phyloP scores from a whole-genome alignment of 2,329 filamentous ascomycete genomes.

The Pyrenophora graminea region DNA sequence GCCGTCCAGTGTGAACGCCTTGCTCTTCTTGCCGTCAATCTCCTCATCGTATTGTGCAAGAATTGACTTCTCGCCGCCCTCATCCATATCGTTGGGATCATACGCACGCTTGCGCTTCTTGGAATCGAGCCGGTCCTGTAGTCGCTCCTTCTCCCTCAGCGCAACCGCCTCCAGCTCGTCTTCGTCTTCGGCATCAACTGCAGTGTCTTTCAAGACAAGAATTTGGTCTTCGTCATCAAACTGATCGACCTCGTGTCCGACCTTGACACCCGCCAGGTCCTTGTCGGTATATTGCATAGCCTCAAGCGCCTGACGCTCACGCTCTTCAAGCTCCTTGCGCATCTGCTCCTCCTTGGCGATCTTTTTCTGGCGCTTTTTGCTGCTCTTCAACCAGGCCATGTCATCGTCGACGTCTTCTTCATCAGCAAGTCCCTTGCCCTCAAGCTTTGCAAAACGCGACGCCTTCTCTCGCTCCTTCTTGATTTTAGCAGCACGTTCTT shows the following conservation, averaged over 20 bases:
- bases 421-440: conserved; percentile 85
- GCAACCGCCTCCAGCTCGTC: conserved; percentile 85
- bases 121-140: conserved; percentile 75
- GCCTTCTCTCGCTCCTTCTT: conserved; percentile 86
- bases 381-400: conserved; percentile 81
- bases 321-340: conserved; percentile 78
- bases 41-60: conserved; percentile 95
- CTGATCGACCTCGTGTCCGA: conserved; percentile 81
- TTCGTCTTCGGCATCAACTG: conserved; percentile 79
- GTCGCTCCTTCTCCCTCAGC: conserved; percentile 71
- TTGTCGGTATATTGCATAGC: conserved; percentile 74
- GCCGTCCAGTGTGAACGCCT: conserved; percentile 83
- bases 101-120: conserved; percentile 92
- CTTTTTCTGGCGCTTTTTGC: conserved; percentile 93
- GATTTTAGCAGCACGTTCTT: conserved; percentile 79
- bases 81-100: conserved; percentile 75
- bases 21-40: conserved; percentile 85
- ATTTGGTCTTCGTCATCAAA: conserved; percentile 88
- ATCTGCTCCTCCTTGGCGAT: conserved; percentile 72
- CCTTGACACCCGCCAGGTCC: conserved; percentile 87
- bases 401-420: conserved; percentile 72
- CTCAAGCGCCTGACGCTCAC: conserved; percentile 66
- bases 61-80: conserved; percentile 68
- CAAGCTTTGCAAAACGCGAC: conserved; percentile 73
- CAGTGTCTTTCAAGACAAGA: conserved; percentile 90